Base-by-base conservation (phyloP, 495 filamentous ascomycete genomes). In the Cudoniella acicularis region DNA sequence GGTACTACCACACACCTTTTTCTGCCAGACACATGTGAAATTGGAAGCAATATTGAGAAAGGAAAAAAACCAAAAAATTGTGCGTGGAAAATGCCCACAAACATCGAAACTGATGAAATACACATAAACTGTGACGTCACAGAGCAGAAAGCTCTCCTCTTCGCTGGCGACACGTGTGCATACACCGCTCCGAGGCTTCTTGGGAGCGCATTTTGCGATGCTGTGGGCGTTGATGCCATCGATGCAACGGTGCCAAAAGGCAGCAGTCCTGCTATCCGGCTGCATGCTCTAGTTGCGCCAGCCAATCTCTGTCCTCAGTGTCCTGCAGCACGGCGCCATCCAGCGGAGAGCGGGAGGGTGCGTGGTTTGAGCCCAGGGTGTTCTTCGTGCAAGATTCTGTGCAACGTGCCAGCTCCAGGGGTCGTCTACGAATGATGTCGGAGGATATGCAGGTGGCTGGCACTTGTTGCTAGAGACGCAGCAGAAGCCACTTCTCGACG, bases 91-190 rank as follows among this genome's bases (percentile, higher is more conserved):
- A 56, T 17, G 6, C 4, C 9, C 6, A 3, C 18, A n/a, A 23
- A 13, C 16, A 45, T 49, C 42, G 46, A 47, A 25, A 57, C 17
- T 17, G 46, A 50, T 24, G 21, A 49, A 46, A 18, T 18, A 36
- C 21, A 26, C 36, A n/a, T n/a, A n/a, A n/a, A n/a, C 36, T 27
- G 36, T 52, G 52, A 57, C 52, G 58, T 60, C 58, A 55, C 26
- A 10, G 18, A n/a, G 45, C 52, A 49, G 45, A 9, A 22, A 47
- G 40, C 17, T 20, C 24, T 56, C 62, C 55, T 58, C 47, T 49
- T 57, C 23, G 49, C 30, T 13, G 26, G 36, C 43, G 57, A 64
- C 62, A 64, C 62, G 62, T 64, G 49, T 60, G 52, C 20, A 24
- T 60, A 49, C 62, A 64, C 61, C 62, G 62, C 62, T 60, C 22